phyloP scores from a whole-genome alignment of 805 yeast genomes.

The Isabelozyma pseudorhagii region DNA sequence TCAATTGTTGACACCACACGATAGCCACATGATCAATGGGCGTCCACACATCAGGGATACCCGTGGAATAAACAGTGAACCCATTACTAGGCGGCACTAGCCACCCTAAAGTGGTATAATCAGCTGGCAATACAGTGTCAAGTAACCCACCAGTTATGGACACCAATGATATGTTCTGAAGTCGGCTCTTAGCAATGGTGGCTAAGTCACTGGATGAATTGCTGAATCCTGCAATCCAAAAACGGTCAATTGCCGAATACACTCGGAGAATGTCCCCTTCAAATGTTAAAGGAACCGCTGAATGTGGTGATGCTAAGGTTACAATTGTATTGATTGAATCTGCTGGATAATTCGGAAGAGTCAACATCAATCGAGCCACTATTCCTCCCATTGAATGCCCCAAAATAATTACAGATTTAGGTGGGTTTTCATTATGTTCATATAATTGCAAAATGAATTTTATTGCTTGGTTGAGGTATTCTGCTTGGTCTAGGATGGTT shows the following conservation, averaged over 20 bases:
- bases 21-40: constrained; percentile 92
- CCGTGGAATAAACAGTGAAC: constrained; percentile 76
- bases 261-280: constrained; percentile 81
- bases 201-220: constrained; percentile 14
- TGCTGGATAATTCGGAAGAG: constrained; percentile 69
- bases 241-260: constrained; percentile 70
- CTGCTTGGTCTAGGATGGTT: constrained; percentile 91
- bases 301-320: constrained; percentile 89
- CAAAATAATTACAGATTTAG: constrained; percentile 69
- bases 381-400: constrained; percentile 99
- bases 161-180: constrained; percentile 61
- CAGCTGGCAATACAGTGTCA: constrained; percentile 84
- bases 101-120: constrained; percentile 73
- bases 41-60: constrained; percentile 90
- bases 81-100: constrained; percentile 75
- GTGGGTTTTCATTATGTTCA: constrained; percentile 37
- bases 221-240: constrained; percentile 68
- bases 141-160: constrained; percentile 88
- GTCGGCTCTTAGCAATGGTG: constrained; percentile 41
- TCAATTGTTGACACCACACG: constrained; percentile 92
- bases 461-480: constrained; percentile 85
- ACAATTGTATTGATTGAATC: constrained; percentile 78
- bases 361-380: constrained; percentile 81
- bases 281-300: constrained; percentile 88
- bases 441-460: constrained; percentile 71